Base-by-base conservation (phyloP, 257 asterid genomes). In the Capsicum rhomboideum region DNA sequence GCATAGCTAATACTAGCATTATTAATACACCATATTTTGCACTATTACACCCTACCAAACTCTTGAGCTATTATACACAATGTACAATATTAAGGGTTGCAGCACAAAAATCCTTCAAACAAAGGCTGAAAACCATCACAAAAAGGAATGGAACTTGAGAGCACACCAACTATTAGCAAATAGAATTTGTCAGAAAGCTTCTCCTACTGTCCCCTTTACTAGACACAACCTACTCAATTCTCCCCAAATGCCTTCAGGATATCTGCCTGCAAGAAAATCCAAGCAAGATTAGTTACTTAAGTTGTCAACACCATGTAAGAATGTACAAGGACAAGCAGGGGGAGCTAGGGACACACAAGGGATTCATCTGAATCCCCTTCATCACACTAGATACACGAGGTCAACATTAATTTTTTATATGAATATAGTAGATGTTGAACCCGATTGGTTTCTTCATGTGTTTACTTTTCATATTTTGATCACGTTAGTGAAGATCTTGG, bases 221-320 rank as follows among this genome's bases (percentile, higher is more conserved):
- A 21, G 2, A 21, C 16, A 75, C 81, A 26, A 16, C 31, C 83
- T 59, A 64, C 31, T 91, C 89, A 91, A 34, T 31, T 54, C 83
- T 90, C 94, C 80, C 93, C 97, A 89, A 95, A 50, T 40, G 93
- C 96, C 82, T 93, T 92, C 82, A 72, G 82, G 72, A 95, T 91
- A 86, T 92, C 98, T 31, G 63, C 88, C 98, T 95, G 92, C 83
- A 88, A 86, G 61, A 88, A 49, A 29, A 72, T 17, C 34, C 80
- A 46, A 85, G 64, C 79, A 78, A 23, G 17, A 84, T 49, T 50
- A 34, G 40, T 23, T 18, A 78, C 68, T 42, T n/a, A 56, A 34
- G 10, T 7, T 59, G 54, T 40, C 31, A 46, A 80, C 28, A 2
- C 13, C 34, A 37, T 61, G 23, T 26, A 40, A 40, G 10, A 37